Conservation (phyloP, 163 green algal genomes). For the Prototheca wickerhamii region DNA sequence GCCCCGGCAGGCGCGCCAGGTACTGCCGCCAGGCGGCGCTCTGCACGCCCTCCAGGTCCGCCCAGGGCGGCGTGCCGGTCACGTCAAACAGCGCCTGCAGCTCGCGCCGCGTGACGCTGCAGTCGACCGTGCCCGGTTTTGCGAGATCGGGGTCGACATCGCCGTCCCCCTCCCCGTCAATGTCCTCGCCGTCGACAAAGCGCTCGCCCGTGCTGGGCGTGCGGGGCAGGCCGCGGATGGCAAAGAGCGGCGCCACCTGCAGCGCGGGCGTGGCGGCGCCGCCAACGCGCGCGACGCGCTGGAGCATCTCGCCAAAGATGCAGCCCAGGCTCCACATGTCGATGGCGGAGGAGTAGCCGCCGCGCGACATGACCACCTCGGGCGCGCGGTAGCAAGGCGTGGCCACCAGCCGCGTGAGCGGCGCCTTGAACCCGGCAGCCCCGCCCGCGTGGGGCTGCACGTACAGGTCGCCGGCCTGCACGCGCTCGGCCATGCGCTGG, state of each 20-base stretch:
- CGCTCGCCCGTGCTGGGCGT: constrained; percentile 48
- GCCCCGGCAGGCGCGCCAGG: constrained; percentile 46
- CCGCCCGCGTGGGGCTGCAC: not conserved
- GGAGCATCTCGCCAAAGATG: constrained; percentile 88
- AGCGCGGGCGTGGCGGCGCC: constrained; percentile 65
- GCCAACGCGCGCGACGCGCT: constrained; percentile 61
- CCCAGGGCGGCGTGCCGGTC: constrained; percentile 77
- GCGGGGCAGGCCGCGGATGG: constrained; percentile 53
- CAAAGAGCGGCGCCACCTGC: constrained; percentile 70
- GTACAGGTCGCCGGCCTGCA: constrained; percentile 22
- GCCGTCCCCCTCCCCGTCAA: constrained; percentile 1
- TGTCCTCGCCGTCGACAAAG: constrained; percentile 18
- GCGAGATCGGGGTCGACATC: no score
- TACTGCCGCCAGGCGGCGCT: constrained; percentile 60
- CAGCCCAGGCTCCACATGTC: constrained; percentile 85
- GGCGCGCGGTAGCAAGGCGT: constrained; percentile 79
- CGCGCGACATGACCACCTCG: constrained; percentile 80
- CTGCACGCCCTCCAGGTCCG: constrained; percentile 58
- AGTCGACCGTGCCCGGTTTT: no score
- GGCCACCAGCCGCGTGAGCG: constrained; percentile 71
- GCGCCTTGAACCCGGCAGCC: constrained; percentile 37
- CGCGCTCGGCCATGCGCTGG: not conserved
- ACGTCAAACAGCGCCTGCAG: constrained; percentile 76
- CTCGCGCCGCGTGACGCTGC: constrained; percentile 42
- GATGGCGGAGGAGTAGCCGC: constrained; percentile 69